Evolutionary conservation across 208 protist species (phyloP).

Genomic region (Crithidia bombi): DNA sequence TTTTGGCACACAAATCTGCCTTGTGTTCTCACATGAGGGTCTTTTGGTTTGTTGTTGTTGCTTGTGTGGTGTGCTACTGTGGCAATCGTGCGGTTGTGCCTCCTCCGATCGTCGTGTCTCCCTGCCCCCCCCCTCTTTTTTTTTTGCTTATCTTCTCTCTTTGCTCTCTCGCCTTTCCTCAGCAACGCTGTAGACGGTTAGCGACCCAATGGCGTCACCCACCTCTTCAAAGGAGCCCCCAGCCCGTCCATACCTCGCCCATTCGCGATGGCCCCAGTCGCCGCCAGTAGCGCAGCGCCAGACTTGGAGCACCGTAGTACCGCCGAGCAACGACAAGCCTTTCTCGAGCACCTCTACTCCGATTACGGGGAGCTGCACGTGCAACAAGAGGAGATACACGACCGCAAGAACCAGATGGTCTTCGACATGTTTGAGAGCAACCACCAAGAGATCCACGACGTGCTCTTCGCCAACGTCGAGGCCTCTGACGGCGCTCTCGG

Average conservation of each 20-base stretch:
- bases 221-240: not conserved
- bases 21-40: too few species aligned
- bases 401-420: conserved; percentile 57
- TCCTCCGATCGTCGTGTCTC: too few species aligned
- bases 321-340: conserved; percentile 57
- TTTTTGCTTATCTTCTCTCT: not conserved
- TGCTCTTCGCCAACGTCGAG: conserved; percentile 53
- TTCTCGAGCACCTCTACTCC: conserved; percentile 70
- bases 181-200: too few species aligned
- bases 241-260: too few species aligned
- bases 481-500: conserved; percentile 43
- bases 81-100: too few species aligned
- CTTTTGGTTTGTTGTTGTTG: too few species aligned
- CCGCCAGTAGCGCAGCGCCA: not conserved
- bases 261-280: too few species aligned
- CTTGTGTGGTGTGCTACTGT: too few species aligned
- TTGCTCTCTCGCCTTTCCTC: conserved; percentile 1
- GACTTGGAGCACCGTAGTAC: conserved; percentile 33
- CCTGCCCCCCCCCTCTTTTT: too few species aligned
- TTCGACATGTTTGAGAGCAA: conserved; percentile 67
- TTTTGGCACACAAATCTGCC: too few species aligned
- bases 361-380: conserved; percentile 73
- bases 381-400: conserved; percentile 63
- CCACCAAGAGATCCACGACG: conserved; percentile 58
- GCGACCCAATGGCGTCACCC: too few species aligned